A percentile compares a stretch with the other conserved stretches of the same genome.
phyloP scores from a whole-genome alignment of 345 rosid species.

The Eucalyptus rudis region DNA sequence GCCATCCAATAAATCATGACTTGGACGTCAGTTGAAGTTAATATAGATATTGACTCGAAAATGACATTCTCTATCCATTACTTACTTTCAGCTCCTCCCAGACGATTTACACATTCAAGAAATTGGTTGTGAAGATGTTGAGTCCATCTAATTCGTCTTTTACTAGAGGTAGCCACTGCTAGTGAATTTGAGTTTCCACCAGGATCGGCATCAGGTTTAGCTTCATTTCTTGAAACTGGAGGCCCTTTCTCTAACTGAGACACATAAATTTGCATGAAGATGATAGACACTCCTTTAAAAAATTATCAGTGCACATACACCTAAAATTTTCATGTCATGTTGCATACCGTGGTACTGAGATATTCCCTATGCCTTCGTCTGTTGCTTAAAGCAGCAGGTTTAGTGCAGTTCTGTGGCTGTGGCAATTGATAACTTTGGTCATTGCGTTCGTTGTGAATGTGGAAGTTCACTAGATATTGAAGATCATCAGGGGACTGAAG shows the following conservation, averaged over 20 bases:
- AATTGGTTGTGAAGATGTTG: slow-evolving; percentile 16
- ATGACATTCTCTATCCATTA: neutral
- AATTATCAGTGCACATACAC: neutral
- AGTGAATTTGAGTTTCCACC: neutral
- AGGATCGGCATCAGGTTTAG: neutral
- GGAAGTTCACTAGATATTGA: neutral
- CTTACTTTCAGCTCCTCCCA: slow-evolving; percentile 20
- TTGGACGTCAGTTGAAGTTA: neutral
- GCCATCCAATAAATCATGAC: neutral
- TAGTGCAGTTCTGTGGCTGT: neutral
- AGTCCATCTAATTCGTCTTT: slow-evolving; percentile 18
- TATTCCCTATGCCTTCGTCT: neutral
- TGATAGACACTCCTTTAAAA: neutral
- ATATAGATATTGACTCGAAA: neutral
- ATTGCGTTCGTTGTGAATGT: neutral
- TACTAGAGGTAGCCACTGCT: neutral
- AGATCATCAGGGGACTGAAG: neutral
- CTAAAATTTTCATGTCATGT: neutral
- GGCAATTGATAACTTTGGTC: neutral
- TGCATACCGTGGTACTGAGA: neutral
- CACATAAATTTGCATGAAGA: neutral
- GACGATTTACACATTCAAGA: slow-evolving; percentile 10
- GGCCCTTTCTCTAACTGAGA: neutral
- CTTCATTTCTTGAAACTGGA: neutral
- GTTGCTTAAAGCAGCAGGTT: neutral